These are phyloP conservation scores for Sphaerosporella brunnea DNA, from an alignment of 495 filamentous ascomycete species.

Conservation along the genomic window DNA sequence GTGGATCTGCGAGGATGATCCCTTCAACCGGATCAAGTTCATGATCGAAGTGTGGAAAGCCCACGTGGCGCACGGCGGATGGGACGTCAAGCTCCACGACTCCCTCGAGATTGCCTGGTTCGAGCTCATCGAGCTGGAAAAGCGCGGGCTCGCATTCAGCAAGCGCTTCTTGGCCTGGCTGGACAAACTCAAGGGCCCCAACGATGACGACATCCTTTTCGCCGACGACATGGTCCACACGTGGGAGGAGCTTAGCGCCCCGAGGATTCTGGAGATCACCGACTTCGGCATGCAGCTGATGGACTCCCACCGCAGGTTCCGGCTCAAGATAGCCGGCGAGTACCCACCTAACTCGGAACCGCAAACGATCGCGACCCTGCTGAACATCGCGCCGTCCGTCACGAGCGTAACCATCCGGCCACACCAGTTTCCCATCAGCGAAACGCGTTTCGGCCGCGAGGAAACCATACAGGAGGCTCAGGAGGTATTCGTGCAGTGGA, in stretches of 20 bases:
- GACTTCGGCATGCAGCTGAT: background rate
- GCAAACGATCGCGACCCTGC: background rate
- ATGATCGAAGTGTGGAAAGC: background rate
- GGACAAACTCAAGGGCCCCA: background rate
- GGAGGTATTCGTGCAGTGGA: conserved; percentile 6
- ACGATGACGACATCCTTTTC: background rate
- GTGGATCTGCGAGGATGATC: background rate
- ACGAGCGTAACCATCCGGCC: background rate
- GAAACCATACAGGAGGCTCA: background rate
- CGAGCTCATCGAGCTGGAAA: background rate
- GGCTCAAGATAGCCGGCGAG: background rate
- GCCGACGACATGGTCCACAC: background rate
- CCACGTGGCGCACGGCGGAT: background rate
- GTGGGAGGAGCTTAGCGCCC: background rate
- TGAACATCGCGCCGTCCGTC: background rate
- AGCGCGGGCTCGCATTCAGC: background rate
- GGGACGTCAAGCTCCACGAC: background rate
- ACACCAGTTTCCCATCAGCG: background rate
- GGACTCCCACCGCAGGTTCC: background rate
- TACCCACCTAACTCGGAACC: background rate
- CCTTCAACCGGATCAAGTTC: background rate
- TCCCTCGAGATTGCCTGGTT: background rate
- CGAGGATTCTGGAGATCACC: background rate
- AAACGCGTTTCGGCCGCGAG: background rate
- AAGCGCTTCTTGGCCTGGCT: background rate